Base-by-base conservation (phyloP, 2,329 filamentous ascomycete genomes). In the Aspergillus sp. region DNA sequence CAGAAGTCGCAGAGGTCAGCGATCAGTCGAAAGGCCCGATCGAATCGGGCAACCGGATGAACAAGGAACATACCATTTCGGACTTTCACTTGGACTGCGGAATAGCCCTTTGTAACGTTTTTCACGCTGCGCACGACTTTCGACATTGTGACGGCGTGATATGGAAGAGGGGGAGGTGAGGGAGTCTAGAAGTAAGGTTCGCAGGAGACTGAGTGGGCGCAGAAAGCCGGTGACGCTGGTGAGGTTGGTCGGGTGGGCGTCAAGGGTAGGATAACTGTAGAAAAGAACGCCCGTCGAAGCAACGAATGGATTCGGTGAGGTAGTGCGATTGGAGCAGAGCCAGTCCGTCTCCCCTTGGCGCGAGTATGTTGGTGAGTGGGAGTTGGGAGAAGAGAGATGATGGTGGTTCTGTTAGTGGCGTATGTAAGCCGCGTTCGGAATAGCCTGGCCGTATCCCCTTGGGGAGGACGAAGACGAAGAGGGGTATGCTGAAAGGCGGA, bases 91-190 rank as follows among this genome's bases (percentile, higher is more conserved):
- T 99, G 93, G 70, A 96, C 91, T 65, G 85, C 88, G 37, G 93
- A 97, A 75, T 99, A 99, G 69, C 95, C 95, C 82, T 98, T 99
- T 76, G 95, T 98, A 78, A 99, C 93, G 83, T 98, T 99, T 82
- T 97, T 98, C 71, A 98, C 93, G 75, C 91, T 96, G 78, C 95
- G 86, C 74, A 98, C 91, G 75, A 98, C 92, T 80, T 96, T 96
- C 59, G 93, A 97, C 95, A 99, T 99, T 55, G 59, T 70, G 59
- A 58, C 60, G 56, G 60, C 61, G 39, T 45, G 40, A 33, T 53
- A 27, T 52, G 45, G 21, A 33, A 24, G 52, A 31, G 51, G 27
- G 24, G 15, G 39, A 27, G 50, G 40, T 33, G 40, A 40, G 40
- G 52, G 35, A 37, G 39, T 45, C 17, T 56, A 47, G 51, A 37